Evolutionary conservation across 805 yeast genomes (phyloP).

Genomic region (Isabelozyma rhagii): DNA sequence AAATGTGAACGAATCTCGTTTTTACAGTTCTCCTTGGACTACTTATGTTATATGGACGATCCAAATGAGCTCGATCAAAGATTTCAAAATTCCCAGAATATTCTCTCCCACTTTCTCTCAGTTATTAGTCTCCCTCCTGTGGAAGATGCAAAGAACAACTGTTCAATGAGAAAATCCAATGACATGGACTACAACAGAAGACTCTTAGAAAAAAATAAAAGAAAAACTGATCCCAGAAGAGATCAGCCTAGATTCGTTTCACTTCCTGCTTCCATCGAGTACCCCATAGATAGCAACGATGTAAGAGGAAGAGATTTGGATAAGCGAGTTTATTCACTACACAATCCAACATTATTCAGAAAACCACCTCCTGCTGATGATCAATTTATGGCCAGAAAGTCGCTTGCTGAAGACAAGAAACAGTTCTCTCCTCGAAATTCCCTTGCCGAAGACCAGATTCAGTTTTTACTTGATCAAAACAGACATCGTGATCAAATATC

Average conservation of each 20-base stretch:
- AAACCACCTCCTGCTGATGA: not conserved
- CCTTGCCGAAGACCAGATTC: not conserved
- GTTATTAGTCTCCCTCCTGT: not conserved
- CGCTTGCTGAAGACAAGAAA: not conserved
- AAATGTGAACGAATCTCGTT: slow-evolving; percentile 3
- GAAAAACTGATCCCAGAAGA: not conserved
- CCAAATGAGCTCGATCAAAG: not conserved
- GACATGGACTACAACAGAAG: not conserved
- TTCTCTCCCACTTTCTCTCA: not conserved
- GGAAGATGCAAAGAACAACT: not conserved
- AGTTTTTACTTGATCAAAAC: not conserved
- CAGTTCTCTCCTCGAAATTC: not conserved
- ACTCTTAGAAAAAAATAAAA: not conserved
- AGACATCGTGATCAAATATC: not conserved
- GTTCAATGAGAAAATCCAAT: not conserved
- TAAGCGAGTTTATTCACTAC: not conserved
- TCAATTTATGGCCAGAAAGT: not conserved
- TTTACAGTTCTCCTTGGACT: slow-evolving; percentile 11
- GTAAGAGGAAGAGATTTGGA: not conserved
- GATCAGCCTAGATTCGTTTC: not conserved
- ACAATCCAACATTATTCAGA: not conserved
- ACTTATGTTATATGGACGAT: slow-evolving; percentile 16
- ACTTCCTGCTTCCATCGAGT: not conserved
- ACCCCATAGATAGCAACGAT: not conserved
- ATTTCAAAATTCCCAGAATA: not conserved